Base-by-base conservation (phyloP, 2,329 filamentous ascomycete genomes). In the Boeremia lycopersici region DNA sequence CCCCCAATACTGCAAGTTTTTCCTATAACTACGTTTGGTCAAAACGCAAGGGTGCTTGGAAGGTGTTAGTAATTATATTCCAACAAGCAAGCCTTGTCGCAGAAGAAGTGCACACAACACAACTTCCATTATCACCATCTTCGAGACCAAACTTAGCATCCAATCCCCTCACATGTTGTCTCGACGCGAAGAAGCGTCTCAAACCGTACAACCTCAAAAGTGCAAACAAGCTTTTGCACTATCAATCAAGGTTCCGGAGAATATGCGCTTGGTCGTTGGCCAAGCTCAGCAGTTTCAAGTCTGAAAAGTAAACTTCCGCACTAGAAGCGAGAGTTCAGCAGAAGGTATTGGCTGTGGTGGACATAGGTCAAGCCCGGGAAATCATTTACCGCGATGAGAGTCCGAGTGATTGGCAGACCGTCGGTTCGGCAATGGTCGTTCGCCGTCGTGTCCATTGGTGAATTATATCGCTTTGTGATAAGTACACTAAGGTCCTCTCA, bases 401-500 rank as follows among this genome's bases (percentile, higher is more conserved):
- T 45, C 28, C 9, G 5, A 13, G n/a, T 35, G 9, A 12, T n/a
- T 23, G 23, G 35, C 29, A 34, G 33, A n/a, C 30, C 30, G 31
- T 23, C 10, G 17, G 12, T 9, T 7, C 42, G 42, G 42, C 42
- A 35, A n/a, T n/a, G n/a, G n/a, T n/a, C n/a, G 5, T 9, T 38
- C 35, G 35, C 11, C 35, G 15, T 40, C 25, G 6, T 28, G 10
- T 26, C 5, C 28, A 23, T 26, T 19, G 13, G 26, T 23, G 19
- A 5, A 5, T 5, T 23, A 2, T 5, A 5, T 23, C 19, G 19
- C 19, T 23, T 23, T 23, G 5, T 23, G 19, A 23, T 23, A 5
- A 23, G 19, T 23, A 23, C 5, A 3, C 19, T 5, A 23, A 23
- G 2, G 10, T 15, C n/a, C 2, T 11, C 30, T 54, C 69, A 80